Evolutionary conservation across 108 stramenopile genomes (phyloP).

Genomic region (Fragilariopsis cylindrus): DNA sequence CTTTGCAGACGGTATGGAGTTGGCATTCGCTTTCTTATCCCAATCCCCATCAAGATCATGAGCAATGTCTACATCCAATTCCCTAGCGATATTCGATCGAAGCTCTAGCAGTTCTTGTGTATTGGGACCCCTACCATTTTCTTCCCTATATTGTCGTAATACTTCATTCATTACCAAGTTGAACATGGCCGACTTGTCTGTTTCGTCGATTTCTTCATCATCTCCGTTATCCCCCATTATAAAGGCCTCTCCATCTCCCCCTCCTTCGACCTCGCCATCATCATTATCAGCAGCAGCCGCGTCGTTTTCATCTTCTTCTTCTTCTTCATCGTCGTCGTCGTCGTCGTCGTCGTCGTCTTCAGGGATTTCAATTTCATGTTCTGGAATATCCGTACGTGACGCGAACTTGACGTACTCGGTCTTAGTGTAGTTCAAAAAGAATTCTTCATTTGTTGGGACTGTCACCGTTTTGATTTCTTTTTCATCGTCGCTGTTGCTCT

Average conservation of each 20-base stretch:
- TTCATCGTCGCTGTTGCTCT: background rate
- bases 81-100: conserved; percentile 72
- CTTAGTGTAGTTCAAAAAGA: conserved; percentile 84
- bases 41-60: conserved; percentile 41
- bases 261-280: conserved; percentile 28
- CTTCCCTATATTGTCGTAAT: conserved; percentile 74
- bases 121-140: conserved; percentile 83
- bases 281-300: conserved; percentile 15
- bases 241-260: conserved; percentile 37
- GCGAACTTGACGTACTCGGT: conserved; percentile 79
- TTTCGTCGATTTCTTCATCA: conserved; percentile 50
- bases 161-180: conserved; percentile 80
- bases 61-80: conserved; percentile 68
- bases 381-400: conserved; percentile 70
- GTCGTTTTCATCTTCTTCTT: conserved; percentile 42
- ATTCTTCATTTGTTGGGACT: conserved; percentile 70
- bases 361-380: conserved; percentile 15
- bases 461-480: conserved; percentile 8
- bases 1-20: conserved; percentile 14
- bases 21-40: conserved; percentile 33
- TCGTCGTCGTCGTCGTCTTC: conserved; percentile 42
- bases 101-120: conserved; percentile 76
- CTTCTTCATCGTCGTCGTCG: conserved; percentile 53
- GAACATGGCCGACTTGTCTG: conserved; percentile 76
- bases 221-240: conserved; percentile 15